phyloP scores from a whole-genome alignment of 2,329 filamentous ascomycete genomes.

The Chaetomium globosum region DNA sequence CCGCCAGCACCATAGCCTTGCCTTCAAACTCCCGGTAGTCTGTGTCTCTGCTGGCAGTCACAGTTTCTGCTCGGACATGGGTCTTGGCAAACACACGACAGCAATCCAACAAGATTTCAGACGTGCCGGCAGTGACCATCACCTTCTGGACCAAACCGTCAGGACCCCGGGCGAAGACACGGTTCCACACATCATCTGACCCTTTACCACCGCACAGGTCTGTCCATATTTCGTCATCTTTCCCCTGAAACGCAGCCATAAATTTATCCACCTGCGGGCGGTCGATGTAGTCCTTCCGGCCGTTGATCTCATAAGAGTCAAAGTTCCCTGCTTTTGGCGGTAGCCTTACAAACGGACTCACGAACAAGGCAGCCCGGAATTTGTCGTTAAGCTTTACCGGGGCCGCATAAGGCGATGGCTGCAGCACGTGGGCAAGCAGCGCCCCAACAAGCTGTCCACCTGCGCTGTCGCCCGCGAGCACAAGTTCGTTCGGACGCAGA shows the following conservation, averaged over 20 bases:
- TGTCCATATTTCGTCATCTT: slow-evolving; percentile 30
- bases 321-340: slow-evolving; percentile 6
- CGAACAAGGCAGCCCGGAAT: slow-evolving; percentile 31
- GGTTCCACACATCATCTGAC: slow-evolving; percentile 18
- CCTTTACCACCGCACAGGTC: slow-evolving; percentile 21
- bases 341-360: slow-evolving; percentile 33
- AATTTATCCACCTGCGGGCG: slow-evolving; percentile 21
- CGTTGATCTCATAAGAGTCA: slow-evolving; percentile 27
- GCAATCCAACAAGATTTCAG: slow-evolving; percentile 30
- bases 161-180: slow-evolving; percentile 15
- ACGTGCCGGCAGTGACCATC: slow-evolving; percentile 29
- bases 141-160: slow-evolving; percentile 24
- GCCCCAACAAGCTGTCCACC: slow-evolving; percentile 35
- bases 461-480: slow-evolving; percentile 35
- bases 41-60: slow-evolving; percentile 1
- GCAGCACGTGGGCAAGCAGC: slow-evolving; percentile 30
- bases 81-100: slow-evolving; percentile 24
- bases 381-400: slow-evolving; percentile 15
- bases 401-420: slow-evolving; percentile 27
- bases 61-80: slow-evolving; percentile 18
- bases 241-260: slow-evolving; percentile 16
- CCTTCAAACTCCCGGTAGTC: slow-evolving; percentile 13
- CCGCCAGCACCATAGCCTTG: slow-evolving; percentile 21
- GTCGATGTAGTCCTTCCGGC: slow-evolving; percentile 29
- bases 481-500: slow-evolving; percentile 25